Percentiles rank a stretch among this genome's conserved stretches.
phyloP scores from a whole-genome alignment of 331 rosid genomes.

The Pyrus hybrid region DNA sequence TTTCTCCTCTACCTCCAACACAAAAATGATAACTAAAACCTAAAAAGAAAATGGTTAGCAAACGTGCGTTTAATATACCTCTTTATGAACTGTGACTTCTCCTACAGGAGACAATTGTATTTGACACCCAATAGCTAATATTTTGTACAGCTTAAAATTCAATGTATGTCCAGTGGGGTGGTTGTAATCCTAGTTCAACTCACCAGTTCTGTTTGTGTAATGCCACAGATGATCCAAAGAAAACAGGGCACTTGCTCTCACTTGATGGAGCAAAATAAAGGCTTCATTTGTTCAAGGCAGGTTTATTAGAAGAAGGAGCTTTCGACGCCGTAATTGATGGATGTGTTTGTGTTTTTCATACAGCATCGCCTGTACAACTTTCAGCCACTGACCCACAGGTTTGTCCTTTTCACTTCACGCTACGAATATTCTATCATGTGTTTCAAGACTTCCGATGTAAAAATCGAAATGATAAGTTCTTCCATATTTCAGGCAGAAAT shows the following conservation, averaged over 20 bases:
- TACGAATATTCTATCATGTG: too few species aligned
- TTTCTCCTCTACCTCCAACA: too few species aligned
- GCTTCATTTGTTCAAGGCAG: neutral
- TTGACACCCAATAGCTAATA: too few species aligned
- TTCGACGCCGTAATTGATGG: slow-evolving; percentile 32
- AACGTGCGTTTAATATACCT: too few species aligned
- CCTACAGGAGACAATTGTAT: too few species aligned
- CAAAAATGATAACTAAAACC: too few species aligned
- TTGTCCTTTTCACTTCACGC: neutral
- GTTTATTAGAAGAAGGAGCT: slow-evolving; percentile 31
- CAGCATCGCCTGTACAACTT: neutral
- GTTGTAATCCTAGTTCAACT: neutral
- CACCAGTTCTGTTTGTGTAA: neutral
- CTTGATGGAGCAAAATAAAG: slow-evolving; percentile 1
- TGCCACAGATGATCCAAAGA: neutral
- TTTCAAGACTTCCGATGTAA: neutral
- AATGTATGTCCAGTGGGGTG: too few species aligned
- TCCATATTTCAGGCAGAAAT: neutral
- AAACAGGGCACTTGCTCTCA: neutral
- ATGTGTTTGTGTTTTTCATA: slow-evolving; percentile 8
- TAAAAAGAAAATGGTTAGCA: too few species aligned
- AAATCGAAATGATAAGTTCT: too few species aligned
- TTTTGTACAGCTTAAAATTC: too few species aligned
- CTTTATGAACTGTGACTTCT: too few species aligned
- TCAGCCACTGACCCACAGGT: neutral